These are phyloP conservation scores for Neostapfia colusana DNA, from an alignment of 176 grass and related monocot species.

Conservation along the genomic window DNA sequence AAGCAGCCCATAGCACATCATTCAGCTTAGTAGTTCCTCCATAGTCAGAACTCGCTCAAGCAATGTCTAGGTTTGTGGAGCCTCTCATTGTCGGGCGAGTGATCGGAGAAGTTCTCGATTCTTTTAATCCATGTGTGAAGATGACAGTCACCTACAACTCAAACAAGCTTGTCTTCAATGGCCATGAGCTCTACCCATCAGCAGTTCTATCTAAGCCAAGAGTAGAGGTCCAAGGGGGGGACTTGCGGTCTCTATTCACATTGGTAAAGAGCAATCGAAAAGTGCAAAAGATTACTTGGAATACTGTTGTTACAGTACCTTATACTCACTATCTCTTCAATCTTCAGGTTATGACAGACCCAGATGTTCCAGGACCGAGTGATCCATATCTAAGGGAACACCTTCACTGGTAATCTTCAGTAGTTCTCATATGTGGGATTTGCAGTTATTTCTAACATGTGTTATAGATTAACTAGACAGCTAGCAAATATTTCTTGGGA, in stretches of 20 bases:
- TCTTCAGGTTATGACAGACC: slow-evolving; percentile 92
- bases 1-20: slow-evolving; percentile 30
- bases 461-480: slow-evolving; percentile 4
- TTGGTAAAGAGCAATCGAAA: slow-evolving; percentile 53
- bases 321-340: slow-evolving; percentile 12
- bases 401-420: slow-evolving; percentile 74
- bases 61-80: slow-evolving; percentile 74
- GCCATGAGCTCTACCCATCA: slow-evolving; percentile 85
- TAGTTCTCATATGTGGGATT: not conserved
- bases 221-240: slow-evolving; percentile 74
- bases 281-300: not conserved
- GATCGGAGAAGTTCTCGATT: slow-evolving; percentile 89
- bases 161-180: slow-evolving; percentile 80
- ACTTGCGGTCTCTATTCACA: slow-evolving; percentile 87
- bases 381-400: slow-evolving; percentile 94
- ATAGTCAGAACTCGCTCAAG: slow-evolving; percentile 22
- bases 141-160: slow-evolving; percentile 86
- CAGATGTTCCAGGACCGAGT: slow-evolving; percentile 92
- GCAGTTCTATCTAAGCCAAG: slow-evolving; percentile 58
- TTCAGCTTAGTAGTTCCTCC: slow-evolving; percentile 18
- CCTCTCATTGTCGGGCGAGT: slow-evolving; percentile 77
- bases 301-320: not conserved
- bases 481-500: slow-evolving; percentile 31
- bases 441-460: slow-evolving; percentile 23
- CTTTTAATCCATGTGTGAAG: slow-evolving; percentile 72